A percentile compares a stretch with the other conserved stretches of the same genome.
Evolutionary conservation across 1,139 yeast species (phyloP).

Genomic region (Hemisphaericaspora xylanilytica): DNA sequence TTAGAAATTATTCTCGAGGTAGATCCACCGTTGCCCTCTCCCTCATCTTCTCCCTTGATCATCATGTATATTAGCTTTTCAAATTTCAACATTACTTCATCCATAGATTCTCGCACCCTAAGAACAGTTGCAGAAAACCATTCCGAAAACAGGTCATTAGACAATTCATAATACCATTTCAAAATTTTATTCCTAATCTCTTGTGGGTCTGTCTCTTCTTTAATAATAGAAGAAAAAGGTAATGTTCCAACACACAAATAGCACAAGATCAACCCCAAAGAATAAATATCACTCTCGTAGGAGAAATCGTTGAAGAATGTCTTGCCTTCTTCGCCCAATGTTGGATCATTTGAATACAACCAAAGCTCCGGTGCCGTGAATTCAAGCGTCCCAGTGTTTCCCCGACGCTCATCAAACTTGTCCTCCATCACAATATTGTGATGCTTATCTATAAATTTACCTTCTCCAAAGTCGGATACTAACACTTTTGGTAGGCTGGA

Average conservation of each 20-base stretch:
- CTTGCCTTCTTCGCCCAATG: constrained; percentile 16
- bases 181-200: constrained; percentile 25
- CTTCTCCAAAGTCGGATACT: constrained; percentile 90
- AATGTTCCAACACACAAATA: constrained; percentile 67
- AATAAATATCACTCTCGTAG: constrained; percentile 73
- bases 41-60: constrained; percentile 26
- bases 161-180: constrained; percentile 29
- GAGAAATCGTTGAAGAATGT: constrained; percentile 51
- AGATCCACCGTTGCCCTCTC: constrained; percentile 1
- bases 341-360: constrained; percentile 27
- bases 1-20: constrained; percentile 8
- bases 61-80: constrained; percentile 27
- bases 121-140: constrained; percentile 25
- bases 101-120: constrained; percentile 5
- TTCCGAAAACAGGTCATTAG: constrained; percentile 18
- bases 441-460: constrained; percentile 60
- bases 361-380: constrained; percentile 84
- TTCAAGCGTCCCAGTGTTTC: constrained; percentile 84
- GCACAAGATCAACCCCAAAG: constrained; percentile 77
- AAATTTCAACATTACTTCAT: constrained; percentile 19
- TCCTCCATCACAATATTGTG: constrained; percentile 11
- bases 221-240: constrained; percentile 46
- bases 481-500: constrained; percentile 58
- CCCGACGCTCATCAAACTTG: constrained; percentile 33
- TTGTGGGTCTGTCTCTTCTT: constrained; percentile 36